phyloP scores from a whole-genome alignment of 805 yeast species.

The Hanseniaspora clermontiae region DNA sequence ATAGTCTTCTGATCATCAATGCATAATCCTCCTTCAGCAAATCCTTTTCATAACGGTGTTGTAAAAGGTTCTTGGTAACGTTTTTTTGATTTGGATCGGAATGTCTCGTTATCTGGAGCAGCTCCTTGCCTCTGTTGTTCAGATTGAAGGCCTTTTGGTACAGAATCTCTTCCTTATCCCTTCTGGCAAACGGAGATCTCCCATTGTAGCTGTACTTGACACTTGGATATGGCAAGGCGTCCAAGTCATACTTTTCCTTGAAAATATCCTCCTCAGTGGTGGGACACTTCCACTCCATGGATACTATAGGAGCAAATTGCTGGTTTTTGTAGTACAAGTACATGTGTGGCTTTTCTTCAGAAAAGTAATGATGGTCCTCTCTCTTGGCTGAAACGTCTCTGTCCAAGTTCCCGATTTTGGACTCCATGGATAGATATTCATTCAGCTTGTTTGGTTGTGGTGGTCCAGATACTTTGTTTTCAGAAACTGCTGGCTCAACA shows the following conservation, averaged over 20 bases:
- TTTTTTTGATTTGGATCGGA: conserved; percentile 20
- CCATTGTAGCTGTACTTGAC: conserved; percentile 37
- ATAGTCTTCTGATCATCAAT: conserved; percentile 23
- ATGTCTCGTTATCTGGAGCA: not conserved
- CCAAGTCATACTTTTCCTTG: conserved; percentile 2
- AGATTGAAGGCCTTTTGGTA: conserved; percentile 10
- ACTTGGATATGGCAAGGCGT: conserved; percentile 25
- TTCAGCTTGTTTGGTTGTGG: conserved; percentile 30
- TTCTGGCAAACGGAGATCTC: conserved; percentile 70
- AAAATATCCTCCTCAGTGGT: not conserved
- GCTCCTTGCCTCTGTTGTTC: not conserved
- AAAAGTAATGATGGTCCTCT: conserved; percentile 74
- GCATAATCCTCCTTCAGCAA: conserved; percentile 25
- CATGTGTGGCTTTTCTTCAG: conserved; percentile 45
- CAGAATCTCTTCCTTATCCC: conserved; percentile 20
- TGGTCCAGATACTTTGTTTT: not conserved
- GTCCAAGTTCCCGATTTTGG: conserved; percentile 73
- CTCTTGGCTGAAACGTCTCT: conserved; percentile 76
- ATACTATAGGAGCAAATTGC: conserved; percentile 64
- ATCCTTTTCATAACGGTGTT: conserved; percentile 26
- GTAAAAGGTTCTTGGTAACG: conserved; percentile 21
- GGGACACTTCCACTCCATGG: conserved; percentile 60
- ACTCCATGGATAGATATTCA: conserved; percentile 68
- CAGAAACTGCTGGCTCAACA: conserved; percentile 6
- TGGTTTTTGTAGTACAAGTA: conserved; percentile 73